Evolutionary conservation across 257 asterid species (phyloP), one percentile per base, ranked within the genome.

Genomic region (Nemophila menziesii): DNA sequence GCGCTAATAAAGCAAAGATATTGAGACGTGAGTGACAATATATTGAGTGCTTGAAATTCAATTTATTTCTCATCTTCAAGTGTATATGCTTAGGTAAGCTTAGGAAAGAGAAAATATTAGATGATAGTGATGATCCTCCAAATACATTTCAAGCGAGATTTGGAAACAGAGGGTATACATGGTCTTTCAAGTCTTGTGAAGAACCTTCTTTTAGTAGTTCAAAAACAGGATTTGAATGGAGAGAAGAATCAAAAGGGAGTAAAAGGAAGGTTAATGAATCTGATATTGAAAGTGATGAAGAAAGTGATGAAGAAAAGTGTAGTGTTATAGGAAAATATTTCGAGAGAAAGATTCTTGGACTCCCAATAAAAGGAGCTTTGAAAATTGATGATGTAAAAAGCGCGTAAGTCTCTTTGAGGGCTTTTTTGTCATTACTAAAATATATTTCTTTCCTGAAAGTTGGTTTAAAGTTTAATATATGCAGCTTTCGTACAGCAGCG

Each of bases 401-500:
- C 61, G 97, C 97, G 97, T 86, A 72, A 82, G 94, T 75, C 34
- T 54, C 15, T 56, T 37, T 46, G 5, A 20, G 33, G 34, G 34
- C 43, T 33, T 20, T 63, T 38, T 53, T 43, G 33, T 29, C n/a
- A 13, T 63, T 24, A 19, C 34, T 2, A 42, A 24, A 16, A 21
- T 36, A 23, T 47, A 12, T 12, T 17, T 46, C 36, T 2, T 29
- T 1, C 9, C 41, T 11, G 27, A 16, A 16, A 49, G 13, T 17
- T 43, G n/a, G 34, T 41, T 51, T 12, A 42, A 33, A n/a, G 16
- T 41, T 44, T 41, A 34, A 23, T 54, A 56, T 16, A 20, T 70
- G 80, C 79, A 82, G 97, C 26, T 86, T 86, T 57, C 94, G 86
- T 44, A 48, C 22, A 24, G 73, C 93, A 20, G 94, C 97, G 59